phyloP scores from a whole-genome alignment of 1,284 basidiomycete species.

The Cutaneotrichosporon arboriforme region DNA sequence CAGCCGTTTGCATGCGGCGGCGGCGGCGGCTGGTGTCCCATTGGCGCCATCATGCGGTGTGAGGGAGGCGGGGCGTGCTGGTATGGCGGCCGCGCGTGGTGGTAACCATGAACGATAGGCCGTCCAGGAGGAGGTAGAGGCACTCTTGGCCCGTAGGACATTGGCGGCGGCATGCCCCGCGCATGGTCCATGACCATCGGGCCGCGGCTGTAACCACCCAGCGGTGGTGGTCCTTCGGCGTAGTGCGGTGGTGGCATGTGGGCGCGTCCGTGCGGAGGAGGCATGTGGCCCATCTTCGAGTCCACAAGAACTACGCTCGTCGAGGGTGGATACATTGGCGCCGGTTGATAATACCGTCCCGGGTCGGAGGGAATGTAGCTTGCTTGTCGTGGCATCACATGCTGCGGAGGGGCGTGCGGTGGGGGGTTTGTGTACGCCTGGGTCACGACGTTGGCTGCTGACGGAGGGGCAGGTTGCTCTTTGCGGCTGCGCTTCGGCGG shows the following conservation, averaged over 20 bases:
- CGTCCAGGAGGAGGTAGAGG: neutral
- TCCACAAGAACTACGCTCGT: constrained; percentile 3
- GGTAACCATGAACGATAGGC: neutral
- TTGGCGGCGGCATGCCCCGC: neutral
- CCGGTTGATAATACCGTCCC: neutral
- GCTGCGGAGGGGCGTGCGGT: neutral
- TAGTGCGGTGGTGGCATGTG: neutral
- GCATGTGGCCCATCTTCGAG: neutral
- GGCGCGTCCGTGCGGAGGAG: neutral
- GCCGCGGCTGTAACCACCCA: neutral
- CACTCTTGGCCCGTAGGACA: neutral
- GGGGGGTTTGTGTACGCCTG: neutral
- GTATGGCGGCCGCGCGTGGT: neutral
- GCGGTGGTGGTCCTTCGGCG: neutral
- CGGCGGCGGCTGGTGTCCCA: neutral
- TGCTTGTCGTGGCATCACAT: neutral
- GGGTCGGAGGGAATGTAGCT: neutral
- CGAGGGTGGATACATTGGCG: neutral
- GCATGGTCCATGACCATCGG: constrained; percentile 1
- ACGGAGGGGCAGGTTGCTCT: neutral
- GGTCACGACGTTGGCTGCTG: neutral
- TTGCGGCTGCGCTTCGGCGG: constrained; percentile 18
- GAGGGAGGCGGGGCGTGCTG: neutral
- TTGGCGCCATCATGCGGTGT: neutral
- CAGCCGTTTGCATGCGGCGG: neutral